Conservation (phyloP, 768 basidiomycete species). For the Erythrobasidium yunnanense region DNA sequence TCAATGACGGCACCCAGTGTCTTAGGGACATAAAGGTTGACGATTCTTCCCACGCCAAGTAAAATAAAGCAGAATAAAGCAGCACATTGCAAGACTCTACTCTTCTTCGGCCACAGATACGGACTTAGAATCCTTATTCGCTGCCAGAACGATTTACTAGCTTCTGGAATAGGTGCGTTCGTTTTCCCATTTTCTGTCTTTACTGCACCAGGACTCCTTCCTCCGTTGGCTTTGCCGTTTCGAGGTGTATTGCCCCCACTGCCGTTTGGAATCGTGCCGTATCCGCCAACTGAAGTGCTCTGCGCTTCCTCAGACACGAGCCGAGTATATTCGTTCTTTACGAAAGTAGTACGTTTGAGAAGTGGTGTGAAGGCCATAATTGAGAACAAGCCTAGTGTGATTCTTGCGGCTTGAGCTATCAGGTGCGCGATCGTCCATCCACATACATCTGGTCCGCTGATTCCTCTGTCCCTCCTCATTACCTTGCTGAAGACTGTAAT, state of each 20-base stretch:
- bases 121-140: slow-evolving; percentile 61
- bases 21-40: slow-evolving; percentile 50
- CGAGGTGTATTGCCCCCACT: background rate
- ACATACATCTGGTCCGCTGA: too few species aligned
- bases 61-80: slow-evolving; percentile 59
- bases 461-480: too few species aligned
- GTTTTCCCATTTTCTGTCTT: background rate
- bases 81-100: slow-evolving; percentile 55
- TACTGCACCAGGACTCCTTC: background rate
- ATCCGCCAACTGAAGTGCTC: background rate
- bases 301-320: background rate
- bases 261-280: background rate
- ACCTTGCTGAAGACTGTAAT: background rate
- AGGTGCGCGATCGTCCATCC: slow-evolving; percentile 18
- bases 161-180: background rate
- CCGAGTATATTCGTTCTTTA: slow-evolving; percentile 18
- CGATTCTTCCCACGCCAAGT: slow-evolving; percentile 61
- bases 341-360: background rate
- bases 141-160: slow-evolving; percentile 32
- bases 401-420: background rate
- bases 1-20: slow-evolving; percentile 57
- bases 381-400: background rate
- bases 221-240: too few species aligned
- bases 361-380: background rate
- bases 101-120: slow-evolving; percentile 73